Evolutionary conservation across 139 green algal species (phyloP).

Genomic region (Chlorella ohadii): DNA sequence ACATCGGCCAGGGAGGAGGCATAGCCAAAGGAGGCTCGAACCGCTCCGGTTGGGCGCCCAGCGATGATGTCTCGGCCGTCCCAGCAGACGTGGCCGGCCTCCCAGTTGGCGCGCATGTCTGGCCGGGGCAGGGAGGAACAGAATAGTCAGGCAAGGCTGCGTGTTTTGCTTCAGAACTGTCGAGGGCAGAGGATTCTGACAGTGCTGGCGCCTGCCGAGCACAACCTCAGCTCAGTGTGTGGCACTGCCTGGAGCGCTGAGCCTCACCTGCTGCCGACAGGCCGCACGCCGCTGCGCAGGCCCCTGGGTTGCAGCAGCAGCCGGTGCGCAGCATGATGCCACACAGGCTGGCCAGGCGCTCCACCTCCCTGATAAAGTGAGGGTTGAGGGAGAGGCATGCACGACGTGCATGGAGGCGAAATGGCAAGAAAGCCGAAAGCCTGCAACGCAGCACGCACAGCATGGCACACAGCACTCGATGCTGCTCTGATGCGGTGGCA

Average conservation of each 20-base stretch:
- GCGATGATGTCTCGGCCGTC: conserved; percentile 83
- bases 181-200: too few relatives aligned
- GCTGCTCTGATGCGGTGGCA: too few relatives aligned
- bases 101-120: conserved; percentile 66
- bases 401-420: background rate
- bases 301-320: conserved; percentile 94
- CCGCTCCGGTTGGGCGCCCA: conserved; percentile 73
- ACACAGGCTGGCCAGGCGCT: conserved; percentile 72
- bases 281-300: conserved; percentile 61
- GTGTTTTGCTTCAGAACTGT: too few relatives aligned
- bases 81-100: conserved; percentile 87
- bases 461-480: too few relatives aligned
- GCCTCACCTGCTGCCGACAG: conserved; percentile 34
- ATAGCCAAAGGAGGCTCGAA: conserved; percentile 86
- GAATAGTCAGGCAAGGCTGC: too few relatives aligned
- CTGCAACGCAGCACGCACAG: too few relatives aligned
- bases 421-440: too few relatives aligned
- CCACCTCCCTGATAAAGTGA: conserved; percentile 63
- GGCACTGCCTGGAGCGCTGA: too few relatives aligned
- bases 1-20: conserved; percentile 77
- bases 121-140: background rate
- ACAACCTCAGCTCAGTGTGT: too few relatives aligned
- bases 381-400: background rate
- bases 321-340: conserved; percentile 81
- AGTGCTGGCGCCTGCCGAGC: too few relatives aligned